Percentiles rank a stretch among this genome's conserved stretches.
Conservation (phyloP, 1,284 basidiomycete genomes). For the Cutaneotrichosporon dermatis region DNA sequence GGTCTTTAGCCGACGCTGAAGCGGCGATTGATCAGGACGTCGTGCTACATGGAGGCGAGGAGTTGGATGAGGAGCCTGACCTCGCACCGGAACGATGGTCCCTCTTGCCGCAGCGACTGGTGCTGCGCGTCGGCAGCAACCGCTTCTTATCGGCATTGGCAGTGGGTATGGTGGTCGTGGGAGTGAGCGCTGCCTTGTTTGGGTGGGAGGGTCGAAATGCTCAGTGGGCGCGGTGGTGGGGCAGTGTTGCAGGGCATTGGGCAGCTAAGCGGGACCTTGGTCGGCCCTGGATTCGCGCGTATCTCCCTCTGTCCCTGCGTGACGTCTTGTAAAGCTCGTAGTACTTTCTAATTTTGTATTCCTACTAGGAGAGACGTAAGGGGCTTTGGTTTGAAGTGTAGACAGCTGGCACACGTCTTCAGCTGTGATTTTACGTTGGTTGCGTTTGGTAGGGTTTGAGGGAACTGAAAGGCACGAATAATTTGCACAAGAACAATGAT, state of each 20-base stretch:
- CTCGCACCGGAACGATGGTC: constrained; percentile 4
- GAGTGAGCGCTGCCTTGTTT: constrained; percentile 38
- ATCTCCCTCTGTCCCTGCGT: background rate
- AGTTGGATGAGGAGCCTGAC: constrained; percentile 14
- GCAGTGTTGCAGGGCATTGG: constrained; percentile 7
- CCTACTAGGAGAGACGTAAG: no score
- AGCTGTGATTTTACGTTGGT: no score
- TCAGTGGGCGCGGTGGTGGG: constrained; percentile 38
- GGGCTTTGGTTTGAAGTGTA: no score
- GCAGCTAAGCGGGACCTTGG: background rate
- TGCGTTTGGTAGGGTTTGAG: no score
- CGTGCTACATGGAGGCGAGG: constrained; percentile 15
- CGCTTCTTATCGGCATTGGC: constrained; percentile 4
- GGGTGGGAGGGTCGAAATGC: constrained; percentile 22
- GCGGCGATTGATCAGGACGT: constrained; percentile 22
- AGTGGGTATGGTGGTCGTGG: constrained; percentile 28
- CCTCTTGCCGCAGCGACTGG: background rate
- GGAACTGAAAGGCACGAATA: no score
- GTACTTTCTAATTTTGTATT: no score
- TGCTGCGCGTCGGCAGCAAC: background rate
- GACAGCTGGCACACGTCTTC: no score
- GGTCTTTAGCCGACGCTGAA: constrained; percentile 18
- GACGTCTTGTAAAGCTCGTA: background rate
- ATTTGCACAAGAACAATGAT: no score
- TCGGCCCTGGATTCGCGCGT: background rate